These are phyloP conservation scores for Hura crepitans DNA, from an alignment of 441 rosid genomes.

Conservation along the genomic window DNA sequence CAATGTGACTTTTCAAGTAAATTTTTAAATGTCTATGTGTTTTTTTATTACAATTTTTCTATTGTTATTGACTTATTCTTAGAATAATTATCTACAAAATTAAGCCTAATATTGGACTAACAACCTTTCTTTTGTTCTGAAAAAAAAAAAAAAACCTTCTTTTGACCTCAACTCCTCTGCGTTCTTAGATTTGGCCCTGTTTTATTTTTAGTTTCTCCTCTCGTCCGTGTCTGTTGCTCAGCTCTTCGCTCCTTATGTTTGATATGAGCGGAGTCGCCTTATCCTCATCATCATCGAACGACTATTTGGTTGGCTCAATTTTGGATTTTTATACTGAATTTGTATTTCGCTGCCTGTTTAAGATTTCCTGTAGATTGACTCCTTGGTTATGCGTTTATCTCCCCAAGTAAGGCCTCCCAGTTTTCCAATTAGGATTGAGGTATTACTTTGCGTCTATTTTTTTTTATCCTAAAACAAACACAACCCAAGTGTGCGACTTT, in stretches of 20 bases:
- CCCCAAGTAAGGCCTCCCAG: background rate
- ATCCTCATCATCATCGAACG: background rate
- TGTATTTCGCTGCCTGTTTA: background rate
- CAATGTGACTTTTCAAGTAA: too few relatives aligned
- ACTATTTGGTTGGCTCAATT: background rate
- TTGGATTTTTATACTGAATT: background rate
- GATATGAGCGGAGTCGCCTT: conserved; percentile 3
- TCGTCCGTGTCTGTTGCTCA: background rate
- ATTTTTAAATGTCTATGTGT: too few relatives aligned
- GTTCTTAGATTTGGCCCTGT: background rate
- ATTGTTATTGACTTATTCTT: too few relatives aligned
- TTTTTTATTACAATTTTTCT: too few relatives aligned
- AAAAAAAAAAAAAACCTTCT: too few relatives aligned
- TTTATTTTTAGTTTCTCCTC: background rate
- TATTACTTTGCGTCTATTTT: background rate
- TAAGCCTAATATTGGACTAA: too few relatives aligned
- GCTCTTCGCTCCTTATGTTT: background rate
- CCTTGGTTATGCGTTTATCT: conserved; percentile 12
- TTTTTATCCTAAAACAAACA: background rate
- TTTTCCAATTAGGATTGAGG: background rate
- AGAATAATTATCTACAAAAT: too few relatives aligned
- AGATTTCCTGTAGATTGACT: conserved; percentile 7
- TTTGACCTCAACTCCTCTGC: too few relatives aligned
- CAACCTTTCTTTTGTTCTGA: too few relatives aligned
- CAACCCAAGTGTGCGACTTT: background rate